Evolutionary conservation across 2,329 filamentous ascomycete genomes (phyloP).

Genomic region (Mycocentrospora acerina): DNA sequence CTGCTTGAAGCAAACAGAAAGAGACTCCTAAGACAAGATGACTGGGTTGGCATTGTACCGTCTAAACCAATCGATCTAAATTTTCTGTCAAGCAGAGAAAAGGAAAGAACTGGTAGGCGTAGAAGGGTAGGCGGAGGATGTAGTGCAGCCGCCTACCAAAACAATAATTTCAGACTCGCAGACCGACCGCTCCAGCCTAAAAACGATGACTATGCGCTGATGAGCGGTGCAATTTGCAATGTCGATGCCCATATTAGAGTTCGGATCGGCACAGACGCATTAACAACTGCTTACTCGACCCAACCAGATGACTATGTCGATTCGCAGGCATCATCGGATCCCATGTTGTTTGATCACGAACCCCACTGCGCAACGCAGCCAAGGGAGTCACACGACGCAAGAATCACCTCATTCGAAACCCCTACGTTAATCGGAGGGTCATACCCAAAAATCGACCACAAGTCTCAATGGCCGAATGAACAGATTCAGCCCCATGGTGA

Average conservation of each 20-base stretch:
- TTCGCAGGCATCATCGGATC: slow-evolving; percentile 30
- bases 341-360: slow-evolving; percentile 41
- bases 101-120: slow-evolving; percentile 35
- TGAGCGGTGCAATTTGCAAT: slow-evolving; percentile 14
- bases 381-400: slow-evolving; percentile 2
- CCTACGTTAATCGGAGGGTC: slow-evolving; percentile 3
- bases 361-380: slow-evolving; percentile 8
- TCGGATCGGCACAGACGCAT: slow-evolving; percentile 40
- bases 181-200: slow-evolving; percentile 1
- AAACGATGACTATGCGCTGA: slow-evolving; percentile 5
- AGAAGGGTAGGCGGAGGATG: slow-evolving; percentile 21
- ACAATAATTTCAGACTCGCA: not conserved
- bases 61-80: slow-evolving; percentile 33
- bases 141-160: slow-evolving; percentile 4
- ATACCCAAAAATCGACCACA: not conserved
- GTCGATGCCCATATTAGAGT: slow-evolving; percentile 31
- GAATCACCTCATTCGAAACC: slow-evolving; percentile 4
- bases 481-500: not conserved
- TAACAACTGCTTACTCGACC: slow-evolving; percentile 25
- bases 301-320: slow-evolving; percentile 7
- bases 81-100: slow-evolving; percentile 28
- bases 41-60: slow-evolving; percentile 38
- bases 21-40: slow-evolving; percentile 30
- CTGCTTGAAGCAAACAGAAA: slow-evolving; percentile 31
- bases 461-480: slow-evolving; percentile 3